Percentiles rank a stretch among this genome's conserved stretches.
These are phyloP conservation scores for Suillus clintonianus DNA, from an alignment of 768 basidiomycete genomes.

Conservation along the genomic window DNA sequence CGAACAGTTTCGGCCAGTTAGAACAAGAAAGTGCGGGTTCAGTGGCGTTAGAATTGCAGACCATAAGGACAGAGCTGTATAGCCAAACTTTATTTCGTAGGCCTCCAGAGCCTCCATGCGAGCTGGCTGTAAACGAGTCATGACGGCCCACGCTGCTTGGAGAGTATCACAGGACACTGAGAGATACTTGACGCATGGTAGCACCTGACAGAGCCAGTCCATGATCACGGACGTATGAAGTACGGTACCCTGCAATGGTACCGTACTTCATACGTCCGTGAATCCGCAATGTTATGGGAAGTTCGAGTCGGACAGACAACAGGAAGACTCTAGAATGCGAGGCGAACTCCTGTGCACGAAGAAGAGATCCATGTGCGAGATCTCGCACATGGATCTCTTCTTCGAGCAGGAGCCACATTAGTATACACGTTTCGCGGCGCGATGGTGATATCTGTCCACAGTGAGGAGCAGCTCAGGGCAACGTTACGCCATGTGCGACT, in stretches of 20 bases:
- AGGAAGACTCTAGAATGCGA: slow-evolving; percentile 4
- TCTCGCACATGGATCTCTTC: no score
- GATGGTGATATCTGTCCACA: slow-evolving; percentile 37
- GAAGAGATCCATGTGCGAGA: neutral
- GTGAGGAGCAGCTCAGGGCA: slow-evolving; percentile 34
- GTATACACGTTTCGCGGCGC: neutral
- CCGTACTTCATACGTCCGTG: no score
- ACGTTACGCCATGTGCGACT: slow-evolving; percentile 41
- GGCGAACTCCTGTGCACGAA: neutral
- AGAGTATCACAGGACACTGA: slow-evolving; percentile 1
- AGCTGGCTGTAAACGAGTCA: neutral
- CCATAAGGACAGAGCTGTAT: neutral
- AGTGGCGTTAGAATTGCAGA: neutral
- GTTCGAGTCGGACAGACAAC: slow-evolving; percentile 5
- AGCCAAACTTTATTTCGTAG: neutral
- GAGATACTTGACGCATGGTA: slow-evolving; percentile 7
- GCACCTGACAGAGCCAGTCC: slow-evolving; percentile 1
- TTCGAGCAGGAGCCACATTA: neutral
- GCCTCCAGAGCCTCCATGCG: slow-evolving; percentile 8
- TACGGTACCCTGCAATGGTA: neutral
- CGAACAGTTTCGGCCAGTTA: neutral
- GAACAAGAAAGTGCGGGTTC: neutral
- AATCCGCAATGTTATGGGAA: neutral
- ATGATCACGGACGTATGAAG: neutral
- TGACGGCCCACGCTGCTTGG: neutral